phyloP scores from a whole-genome alignment of 345 rosid species.

The Cochlearia excelsa region DNA sequence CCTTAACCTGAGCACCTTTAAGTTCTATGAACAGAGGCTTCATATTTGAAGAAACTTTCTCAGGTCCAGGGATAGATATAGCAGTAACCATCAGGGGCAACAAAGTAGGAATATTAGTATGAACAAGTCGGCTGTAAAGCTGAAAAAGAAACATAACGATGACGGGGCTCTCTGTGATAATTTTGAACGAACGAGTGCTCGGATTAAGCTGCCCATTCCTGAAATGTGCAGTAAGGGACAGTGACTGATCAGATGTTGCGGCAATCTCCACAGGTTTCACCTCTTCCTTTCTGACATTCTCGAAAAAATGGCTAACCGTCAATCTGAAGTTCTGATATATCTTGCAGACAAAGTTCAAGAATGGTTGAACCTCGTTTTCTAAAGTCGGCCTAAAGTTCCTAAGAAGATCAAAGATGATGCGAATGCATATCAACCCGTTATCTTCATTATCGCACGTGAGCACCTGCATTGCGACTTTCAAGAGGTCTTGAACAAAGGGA shows the following conservation, averaged over 20 bases:
- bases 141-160: slow-evolving; percentile 98
- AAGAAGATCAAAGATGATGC: slow-evolving; percentile 86
- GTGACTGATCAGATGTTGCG: slow-evolving; percentile 34
- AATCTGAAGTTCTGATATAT: slow-evolving; percentile 81
- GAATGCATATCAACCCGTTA: slow-evolving; percentile 87
- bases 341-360: slow-evolving; percentile 90
- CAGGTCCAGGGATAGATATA: slow-evolving; percentile 93
- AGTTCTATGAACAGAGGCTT: slow-evolving; percentile 80
- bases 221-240: slow-evolving; percentile 18
- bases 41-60: slow-evolving; percentile 75
- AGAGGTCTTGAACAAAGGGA: slow-evolving; percentile 92
- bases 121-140: slow-evolving; percentile 83
- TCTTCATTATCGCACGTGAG: slow-evolving; percentile 93
- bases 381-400: slow-evolving; percentile 85
- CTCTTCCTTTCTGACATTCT: slow-evolving; percentile 49
- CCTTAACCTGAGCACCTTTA: slow-evolving; percentile 99
- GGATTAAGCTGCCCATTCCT: slow-evolving; percentile 82
- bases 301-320: slow-evolving; percentile 86
- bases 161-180: slow-evolving; percentile 95
- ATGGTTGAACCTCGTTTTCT: slow-evolving; percentile 93
- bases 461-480: slow-evolving; percentile 98
- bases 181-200: slow-evolving; percentile 85
- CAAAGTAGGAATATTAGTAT: slow-evolving; percentile 83
- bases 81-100: slow-evolving; percentile 96
- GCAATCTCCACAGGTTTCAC: slow-evolving; percentile 40